Conservation (phyloP, 2,329 filamentous ascomycete species). For the Colletotrichum tabaci region DNA sequence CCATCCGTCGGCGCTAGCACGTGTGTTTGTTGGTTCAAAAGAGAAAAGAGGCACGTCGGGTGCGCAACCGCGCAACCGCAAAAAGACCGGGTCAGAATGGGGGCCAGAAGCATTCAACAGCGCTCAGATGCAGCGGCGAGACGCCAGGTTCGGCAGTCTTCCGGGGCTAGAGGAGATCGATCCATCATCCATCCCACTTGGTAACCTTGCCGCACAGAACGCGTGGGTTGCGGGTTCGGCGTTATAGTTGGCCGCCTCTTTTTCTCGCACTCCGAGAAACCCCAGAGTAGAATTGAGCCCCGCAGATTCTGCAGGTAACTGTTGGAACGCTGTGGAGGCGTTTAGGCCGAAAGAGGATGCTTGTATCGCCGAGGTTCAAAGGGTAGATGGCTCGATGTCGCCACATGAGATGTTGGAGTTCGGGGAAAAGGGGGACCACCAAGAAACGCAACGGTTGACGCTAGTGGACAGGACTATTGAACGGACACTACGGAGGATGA, state of each 20-base stretch:
- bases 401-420: slow-evolving; percentile 21
- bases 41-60: not conserved
- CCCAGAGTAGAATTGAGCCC: not conserved
- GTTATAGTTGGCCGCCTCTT: not conserved
- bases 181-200: not conserved
- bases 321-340: not conserved
- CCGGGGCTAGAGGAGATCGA: slow-evolving; percentile 28
- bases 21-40: slow-evolving; percentile 30
- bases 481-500: slow-evolving; percentile 1
- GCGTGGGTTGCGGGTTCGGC: not conserved
- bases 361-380: slow-evolving; percentile 26
- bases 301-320: slow-evolving; percentile 10
- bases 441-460: slow-evolving; percentile 19
- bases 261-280: not conserved
- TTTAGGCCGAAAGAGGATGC: not conserved
- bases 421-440: not conserved
- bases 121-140: slow-evolving; percentile 23
- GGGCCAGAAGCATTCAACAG: slow-evolving; percentile 20
- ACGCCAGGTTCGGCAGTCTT: slow-evolving; percentile 30
- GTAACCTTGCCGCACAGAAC: slow-evolving; percentile 3
- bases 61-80: not conserved
- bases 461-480: slow-evolving; percentile 34
- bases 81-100: not conserved
- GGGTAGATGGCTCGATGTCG: slow-evolving; percentile 30
- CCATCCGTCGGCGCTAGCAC: slow-evolving; percentile 19